A percentile compares a stretch with the other conserved stretches of the same genome.
Conservation (phyloP, 352 stramenopile genomes). For the Saprolegnia parasitica region DNA sequence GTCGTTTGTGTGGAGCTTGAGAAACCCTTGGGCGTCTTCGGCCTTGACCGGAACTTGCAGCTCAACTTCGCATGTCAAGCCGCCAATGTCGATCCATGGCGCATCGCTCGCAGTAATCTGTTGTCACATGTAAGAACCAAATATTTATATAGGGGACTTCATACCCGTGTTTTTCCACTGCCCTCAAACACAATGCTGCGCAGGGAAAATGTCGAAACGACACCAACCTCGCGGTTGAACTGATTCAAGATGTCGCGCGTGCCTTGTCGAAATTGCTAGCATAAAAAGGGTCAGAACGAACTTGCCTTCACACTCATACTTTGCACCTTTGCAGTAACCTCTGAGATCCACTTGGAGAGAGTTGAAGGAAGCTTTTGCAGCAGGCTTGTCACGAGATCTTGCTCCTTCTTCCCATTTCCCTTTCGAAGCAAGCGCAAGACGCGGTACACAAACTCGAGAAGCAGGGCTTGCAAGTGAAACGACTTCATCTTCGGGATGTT, state of each 20-base stretch:
- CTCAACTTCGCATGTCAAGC: slow-evolving; percentile 18
- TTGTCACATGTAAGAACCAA: neutral
- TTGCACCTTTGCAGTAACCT: slow-evolving; percentile 20
- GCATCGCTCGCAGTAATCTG: slow-evolving; percentile 5
- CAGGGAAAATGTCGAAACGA: slow-evolving; percentile 13
- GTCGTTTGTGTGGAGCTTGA: slow-evolving; percentile 8
- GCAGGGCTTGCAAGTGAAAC: slow-evolving; percentile 28
- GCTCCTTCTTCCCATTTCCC: slow-evolving; percentile 1
- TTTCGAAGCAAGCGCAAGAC: slow-evolving; percentile 21
- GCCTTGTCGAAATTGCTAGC: slow-evolving; percentile 25
- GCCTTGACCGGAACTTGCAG: neutral
- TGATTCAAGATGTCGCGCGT: slow-evolving; percentile 19
- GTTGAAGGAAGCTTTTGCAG: slow-evolving; percentile 16
- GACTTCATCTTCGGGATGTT: slow-evolving; percentile 26
- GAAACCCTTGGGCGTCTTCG: slow-evolving; percentile 19
- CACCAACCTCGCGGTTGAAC: slow-evolving; percentile 22
- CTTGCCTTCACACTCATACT: neutral
- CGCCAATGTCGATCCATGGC: slow-evolving; percentile 23
- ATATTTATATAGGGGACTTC: neutral
- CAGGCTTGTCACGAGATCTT: slow-evolving; percentile 11
- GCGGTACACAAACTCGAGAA: slow-evolving; percentile 26
- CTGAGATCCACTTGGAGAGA: slow-evolving; percentile 2
- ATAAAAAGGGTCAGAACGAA: neutral
- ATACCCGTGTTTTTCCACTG: slow-evolving; percentile 12
- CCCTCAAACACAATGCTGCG: slow-evolving; percentile 7